A percentile compares a stretch with the other conserved stretches of the same genome.
Evolutionary conservation across 1,139 yeast genomes (phyloP).

Genomic region (Arxiozyma heterogenica): DNA sequence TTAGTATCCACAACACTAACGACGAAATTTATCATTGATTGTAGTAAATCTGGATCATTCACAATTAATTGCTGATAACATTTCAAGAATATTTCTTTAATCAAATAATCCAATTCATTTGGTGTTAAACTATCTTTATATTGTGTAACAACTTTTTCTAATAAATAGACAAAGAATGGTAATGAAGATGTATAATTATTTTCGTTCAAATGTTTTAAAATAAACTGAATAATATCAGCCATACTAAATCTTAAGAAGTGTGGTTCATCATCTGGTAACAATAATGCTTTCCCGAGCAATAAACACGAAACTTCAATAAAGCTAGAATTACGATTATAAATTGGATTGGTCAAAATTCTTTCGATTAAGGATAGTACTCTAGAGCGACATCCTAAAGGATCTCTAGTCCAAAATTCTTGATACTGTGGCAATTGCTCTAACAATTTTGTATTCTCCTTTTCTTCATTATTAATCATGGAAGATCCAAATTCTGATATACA

Average conservation of each 20-base stretch:
- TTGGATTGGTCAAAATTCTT: slow-evolving; percentile 14
- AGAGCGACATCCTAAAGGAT: slow-evolving; percentile 34
- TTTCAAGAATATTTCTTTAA: slow-evolving; percentile 21
- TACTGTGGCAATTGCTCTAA: slow-evolving; percentile 26
- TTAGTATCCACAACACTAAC: slow-evolving; percentile 42
- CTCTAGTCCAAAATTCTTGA: slow-evolving; percentile 31
- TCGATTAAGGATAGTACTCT: slow-evolving; percentile 31
- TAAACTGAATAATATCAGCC: slow-evolving; percentile 24
- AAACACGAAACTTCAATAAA: slow-evolving; percentile 27
- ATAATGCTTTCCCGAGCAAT: slow-evolving; percentile 25
- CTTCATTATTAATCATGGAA: slow-evolving; percentile 55
- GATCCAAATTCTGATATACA: slow-evolving; percentile 63
- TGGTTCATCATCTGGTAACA: slow-evolving; percentile 24
- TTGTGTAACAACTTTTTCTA: slow-evolving; percentile 22
- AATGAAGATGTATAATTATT: slow-evolving; percentile 20
- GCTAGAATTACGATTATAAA: slow-evolving; percentile 19
- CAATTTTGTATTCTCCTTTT: slow-evolving; percentile 32
- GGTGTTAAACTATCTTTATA: slow-evolving; percentile 16
- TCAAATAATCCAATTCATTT: slow-evolving; percentile 25
- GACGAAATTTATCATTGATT: slow-evolving; percentile 46
- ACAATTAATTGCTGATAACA: slow-evolving; percentile 22
- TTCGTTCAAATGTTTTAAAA: slow-evolving; percentile 15
- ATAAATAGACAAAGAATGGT: slow-evolving; percentile 24
- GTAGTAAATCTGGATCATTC: slow-evolving; percentile 34
- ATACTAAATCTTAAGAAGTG: slow-evolving; percentile 24